Evolutionary conservation across 176 grass and related monocot species (phyloP), one percentile per base, ranked within the genome.

Genomic region (Pontederia paniculata): DNA sequence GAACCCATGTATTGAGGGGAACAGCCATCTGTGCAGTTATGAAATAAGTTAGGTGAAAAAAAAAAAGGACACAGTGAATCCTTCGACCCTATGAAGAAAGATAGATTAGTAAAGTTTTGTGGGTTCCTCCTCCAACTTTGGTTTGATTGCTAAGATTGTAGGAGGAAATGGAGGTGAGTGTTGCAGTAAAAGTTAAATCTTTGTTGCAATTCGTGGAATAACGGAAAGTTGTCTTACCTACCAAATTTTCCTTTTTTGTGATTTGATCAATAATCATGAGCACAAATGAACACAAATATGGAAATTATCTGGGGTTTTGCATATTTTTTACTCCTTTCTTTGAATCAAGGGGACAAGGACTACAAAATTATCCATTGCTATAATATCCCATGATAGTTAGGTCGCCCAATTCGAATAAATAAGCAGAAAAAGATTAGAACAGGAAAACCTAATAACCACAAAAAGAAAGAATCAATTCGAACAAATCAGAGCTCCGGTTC

Each of bases 1-100:
- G 93, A 57, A 98, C 80, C 83, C 80, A 84, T 52, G 86, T 91
- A 77, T 98, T 67, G 23, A 91, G 78, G 66, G 93, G 93, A 77
- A 98, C 93, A 31, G 49, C 83, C 62, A 72, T 88, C 87, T 97
- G 86, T 50, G 21, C 20, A 44, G 37, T 17, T 44, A 63, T 48
- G 42, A 48, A n/a, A 76, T 18, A 16, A 51, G 55, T 45, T 60
- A 66, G 23, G 52, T 71, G 1, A n/a, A 56, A 63, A 63, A 48
- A 74, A 67, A 67, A 49, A 23, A 69, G 28, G 9, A 60, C 62
- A 44, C n/a, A 45, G n/a, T n/a, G n/a, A 48, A 37, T 5, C 28
- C 28, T 37, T 37, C 5, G 28, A 37, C 7, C 28, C 3, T 37
- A 37, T 6, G 18, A 45, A 23, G 12, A 16, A 42, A 23, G 22